These are phyloP conservation scores for Drechslerella stenobrocha DNA, from an alignment of 2,329 filamentous ascomycete species.

Conservation along the genomic window DNA sequence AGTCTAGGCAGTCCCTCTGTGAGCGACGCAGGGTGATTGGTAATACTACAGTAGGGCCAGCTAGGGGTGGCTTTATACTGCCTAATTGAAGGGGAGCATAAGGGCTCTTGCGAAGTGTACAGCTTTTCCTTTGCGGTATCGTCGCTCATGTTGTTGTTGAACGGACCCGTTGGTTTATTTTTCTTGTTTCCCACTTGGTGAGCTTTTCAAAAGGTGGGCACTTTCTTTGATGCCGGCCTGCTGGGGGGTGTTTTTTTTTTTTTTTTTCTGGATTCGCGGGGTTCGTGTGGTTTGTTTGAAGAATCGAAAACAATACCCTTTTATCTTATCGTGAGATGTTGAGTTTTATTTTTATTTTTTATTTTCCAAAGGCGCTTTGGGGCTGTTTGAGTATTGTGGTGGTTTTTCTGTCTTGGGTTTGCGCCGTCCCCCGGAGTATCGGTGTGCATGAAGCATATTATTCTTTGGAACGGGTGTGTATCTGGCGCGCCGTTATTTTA, in stretches of 20 bases:
- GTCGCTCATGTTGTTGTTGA: no score
- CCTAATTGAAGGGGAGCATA: no score
- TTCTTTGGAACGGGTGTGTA: slow-evolving; percentile 1
- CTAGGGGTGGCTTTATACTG: no score
- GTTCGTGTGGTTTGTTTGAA: slow-evolving; percentile 5
- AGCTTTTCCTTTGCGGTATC: background rate
- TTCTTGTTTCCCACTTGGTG: background rate
- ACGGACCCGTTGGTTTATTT: no score
- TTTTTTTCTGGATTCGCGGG: slow-evolving; percentile 7
- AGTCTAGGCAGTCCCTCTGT: slow-evolving; percentile 36
- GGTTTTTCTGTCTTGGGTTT: slow-evolving; percentile 5
- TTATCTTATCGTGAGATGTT: no score
- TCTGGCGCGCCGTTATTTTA: no score
- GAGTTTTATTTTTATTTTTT: slow-evolving; percentile 9
- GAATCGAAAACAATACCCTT: slow-evolving; percentile 34
- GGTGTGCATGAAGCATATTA: slow-evolving; percentile 21
- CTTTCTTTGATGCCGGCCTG: background rate
- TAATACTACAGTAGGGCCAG: background rate
- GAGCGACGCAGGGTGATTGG: slow-evolving; percentile 28
- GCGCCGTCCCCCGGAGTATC: slow-evolving; percentile 6
- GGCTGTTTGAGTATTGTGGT: slow-evolving; percentile 9
- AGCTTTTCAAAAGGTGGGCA: no score
- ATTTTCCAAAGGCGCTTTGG: slow-evolving; percentile 20
- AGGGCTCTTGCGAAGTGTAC: background rate
- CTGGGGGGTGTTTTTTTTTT: background rate